A percentile compares a stretch with the other conserved stretches of the same genome.
These are phyloP conservation scores for Phytophthora rubi DNA, from an alignment of 352 stramenopile genomes.

Conservation along the genomic window DNA sequence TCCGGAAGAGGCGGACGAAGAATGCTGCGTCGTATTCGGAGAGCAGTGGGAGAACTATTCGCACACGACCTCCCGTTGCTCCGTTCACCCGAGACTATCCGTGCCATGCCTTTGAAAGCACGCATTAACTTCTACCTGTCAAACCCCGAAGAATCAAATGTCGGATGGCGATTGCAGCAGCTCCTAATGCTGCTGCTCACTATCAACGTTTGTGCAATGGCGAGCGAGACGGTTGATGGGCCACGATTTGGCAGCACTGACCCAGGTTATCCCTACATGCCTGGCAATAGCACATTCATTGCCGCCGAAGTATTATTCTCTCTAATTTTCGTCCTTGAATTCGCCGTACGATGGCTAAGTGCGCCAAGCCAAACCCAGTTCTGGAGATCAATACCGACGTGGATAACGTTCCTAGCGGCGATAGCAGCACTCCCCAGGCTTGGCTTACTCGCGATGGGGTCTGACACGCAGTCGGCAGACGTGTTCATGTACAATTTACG, in stretches of 20 bases:
- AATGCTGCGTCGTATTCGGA: constrained; percentile 6
- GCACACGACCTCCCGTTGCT: constrained; percentile 21
- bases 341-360: constrained; percentile 37
- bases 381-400: constrained; percentile 43
- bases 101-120: constrained; percentile 36
- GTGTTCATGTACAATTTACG: constrained; percentile 41
- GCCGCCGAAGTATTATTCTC: constrained; percentile 43
- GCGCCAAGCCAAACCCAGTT: constrained; percentile 31
- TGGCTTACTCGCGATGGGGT: constrained; percentile 4
- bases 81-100: constrained; percentile 31
- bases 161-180: constrained; percentile 51
- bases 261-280: constrained; percentile 56
- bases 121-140: constrained; percentile 50
- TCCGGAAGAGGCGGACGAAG: neutral
- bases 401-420: constrained; percentile 41
- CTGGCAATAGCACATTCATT: constrained; percentile 33
- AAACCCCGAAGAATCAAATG: constrained; percentile 45
- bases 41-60: constrained; percentile 7
- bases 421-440: constrained; percentile 39
- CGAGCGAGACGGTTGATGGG: constrained; percentile 57
- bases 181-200: constrained; percentile 42
- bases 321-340: constrained; percentile 55
- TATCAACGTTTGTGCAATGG: constrained; percentile 50
- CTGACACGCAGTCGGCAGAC: constrained; percentile 6
- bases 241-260: constrained; percentile 50